Conservation (phyloP, 805 yeast genomes). For the Wickerhamomyces rabaulensis region DNA sequence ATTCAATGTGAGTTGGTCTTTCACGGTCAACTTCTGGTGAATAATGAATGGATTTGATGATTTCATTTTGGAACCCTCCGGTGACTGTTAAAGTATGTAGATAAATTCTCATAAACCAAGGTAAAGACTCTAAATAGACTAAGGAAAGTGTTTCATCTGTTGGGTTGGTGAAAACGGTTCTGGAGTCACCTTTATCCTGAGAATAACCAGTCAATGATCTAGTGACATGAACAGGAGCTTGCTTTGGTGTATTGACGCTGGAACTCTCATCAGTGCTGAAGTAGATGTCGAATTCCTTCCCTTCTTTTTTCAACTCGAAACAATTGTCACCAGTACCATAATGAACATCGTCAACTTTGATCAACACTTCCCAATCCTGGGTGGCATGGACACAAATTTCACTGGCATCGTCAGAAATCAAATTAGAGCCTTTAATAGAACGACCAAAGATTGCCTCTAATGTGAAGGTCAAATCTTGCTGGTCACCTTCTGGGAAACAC, state of each 20-base stretch:
- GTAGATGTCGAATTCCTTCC: conserved; percentile 23
- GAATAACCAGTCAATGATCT: conserved; percentile 90
- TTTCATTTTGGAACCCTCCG: conserved; percentile 26
- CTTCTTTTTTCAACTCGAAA: conserved; percentile 27
- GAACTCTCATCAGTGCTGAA: conserved; percentile 40
- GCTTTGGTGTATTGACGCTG: conserved; percentile 30
- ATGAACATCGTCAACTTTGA: conserved; percentile 23
- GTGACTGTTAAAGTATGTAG: conserved; percentile 54
- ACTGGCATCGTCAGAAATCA: conserved; percentile 42
- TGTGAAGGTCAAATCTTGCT: conserved; percentile 40
- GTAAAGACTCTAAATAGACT: conserved; percentile 73
- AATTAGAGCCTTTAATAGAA: conserved; percentile 56
- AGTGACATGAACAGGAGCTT: conserved; percentile 68
- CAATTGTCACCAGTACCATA: conserved; percentile 32
- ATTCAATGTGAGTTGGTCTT: conserved; percentile 81
- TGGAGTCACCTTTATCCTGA: conserved; percentile 84
- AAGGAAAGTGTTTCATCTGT: conserved; percentile 42
- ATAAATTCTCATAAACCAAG: conserved; percentile 89
- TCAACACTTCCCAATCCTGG: conserved; percentile 42
- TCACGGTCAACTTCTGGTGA: conserved; percentile 74
- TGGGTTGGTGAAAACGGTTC: conserved; percentile 74
- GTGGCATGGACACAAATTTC: conserved; percentile 39
- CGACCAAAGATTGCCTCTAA: conserved; percentile 69
- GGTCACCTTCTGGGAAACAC: conserved; percentile 74
- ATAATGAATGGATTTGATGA: conserved; percentile 53